Conservation (phyloP, 2,329 filamentous ascomycete species). For the Trichoderma atroviride region DNA sequence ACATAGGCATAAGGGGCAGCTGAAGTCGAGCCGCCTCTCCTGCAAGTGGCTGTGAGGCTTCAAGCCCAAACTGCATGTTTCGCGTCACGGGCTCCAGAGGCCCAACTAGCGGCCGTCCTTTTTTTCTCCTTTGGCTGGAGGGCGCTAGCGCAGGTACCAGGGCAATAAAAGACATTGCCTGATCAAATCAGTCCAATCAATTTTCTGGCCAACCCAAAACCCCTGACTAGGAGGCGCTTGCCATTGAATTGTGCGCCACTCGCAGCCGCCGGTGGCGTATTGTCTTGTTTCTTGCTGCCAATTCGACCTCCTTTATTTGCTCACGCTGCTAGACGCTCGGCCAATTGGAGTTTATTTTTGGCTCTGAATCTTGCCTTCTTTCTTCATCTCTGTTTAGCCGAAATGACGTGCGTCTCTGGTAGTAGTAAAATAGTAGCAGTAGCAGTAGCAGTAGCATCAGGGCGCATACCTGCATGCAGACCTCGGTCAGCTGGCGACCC, state of each 20-base stretch:
- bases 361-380: not conserved
- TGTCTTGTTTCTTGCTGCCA: not conserved
- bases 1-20: not conserved
- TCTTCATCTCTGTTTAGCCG: not conserved
- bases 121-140: not conserved
- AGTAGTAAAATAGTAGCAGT: too few relatives aligned
- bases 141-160: constrained; percentile 25
- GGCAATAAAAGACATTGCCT: not conserved
- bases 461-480: not conserved
- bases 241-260: constrained; percentile 9
- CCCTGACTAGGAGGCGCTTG: constrained; percentile 10
- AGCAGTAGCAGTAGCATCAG: too few relatives aligned
- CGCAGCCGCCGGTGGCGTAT: not conserved
- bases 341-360: constrained; percentile 16
- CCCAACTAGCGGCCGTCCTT: constrained; percentile 10
- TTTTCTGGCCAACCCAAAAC: not conserved
- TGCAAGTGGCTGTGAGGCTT: not conserved
- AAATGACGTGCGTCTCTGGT: not conserved
- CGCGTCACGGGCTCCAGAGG: constrained; percentile 4
- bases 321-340: not conserved
- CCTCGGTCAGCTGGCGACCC: constrained; percentile 1
- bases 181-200: too few relatives aligned
- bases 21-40: constrained; percentile 9
- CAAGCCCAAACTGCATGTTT: not conserved
- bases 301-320: not conserved